These are phyloP conservation scores for Triangularia setosa DNA, from an alignment of 2,329 filamentous ascomycete genomes.

Conservation along the genomic window DNA sequence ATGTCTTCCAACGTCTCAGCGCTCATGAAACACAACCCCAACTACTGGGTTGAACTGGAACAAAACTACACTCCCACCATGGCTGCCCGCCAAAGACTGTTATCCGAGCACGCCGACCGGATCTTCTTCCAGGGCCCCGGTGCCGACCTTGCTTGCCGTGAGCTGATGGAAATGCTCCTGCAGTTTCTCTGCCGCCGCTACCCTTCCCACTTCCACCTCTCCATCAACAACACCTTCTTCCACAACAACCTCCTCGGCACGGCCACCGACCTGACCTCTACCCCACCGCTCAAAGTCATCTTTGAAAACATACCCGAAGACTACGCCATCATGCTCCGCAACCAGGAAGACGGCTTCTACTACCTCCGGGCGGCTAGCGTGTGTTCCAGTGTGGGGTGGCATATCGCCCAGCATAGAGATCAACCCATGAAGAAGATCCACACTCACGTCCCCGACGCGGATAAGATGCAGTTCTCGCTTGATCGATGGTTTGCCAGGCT, in stretches of 20 bases:
- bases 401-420: slow-evolving; percentile 69
- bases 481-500: slow-evolving; percentile 82
- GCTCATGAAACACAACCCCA: slow-evolving; percentile 69
- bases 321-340: slow-evolving; percentile 71
- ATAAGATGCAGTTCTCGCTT: slow-evolving; percentile 86
- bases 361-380: slow-evolving; percentile 71
- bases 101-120: slow-evolving; percentile 55
- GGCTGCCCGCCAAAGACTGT: slow-evolving; percentile 63
- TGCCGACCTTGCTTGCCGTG: slow-evolving; percentile 74
- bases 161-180: slow-evolving; percentile 81
- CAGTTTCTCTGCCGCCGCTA: slow-evolving; percentile 78
- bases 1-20: slow-evolving; percentile 57
- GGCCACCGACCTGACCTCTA: slow-evolving; percentile 55
- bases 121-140: slow-evolving; percentile 68
- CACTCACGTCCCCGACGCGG: slow-evolving; percentile 69
- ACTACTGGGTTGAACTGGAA: slow-evolving; percentile 90
- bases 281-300: slow-evolving; percentile 65
- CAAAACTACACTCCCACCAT: slow-evolving; percentile 66
- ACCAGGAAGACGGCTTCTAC: slow-evolving; percentile 69
- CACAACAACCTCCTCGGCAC: slow-evolving; percentile 66
- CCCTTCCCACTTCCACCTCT: slow-evolving; percentile 62
- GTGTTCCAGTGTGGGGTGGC: slow-evolving; percentile 80
- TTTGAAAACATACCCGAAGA: slow-evolving; percentile 80
- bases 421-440: slow-evolving; percentile 69
- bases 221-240: slow-evolving; percentile 55